Evolutionary conservation across 2,329 filamentous ascomycete genomes (phyloP), one percentile per base, ranked within the genome.

Genomic region (Emmonsiellopsis sp.): DNA sequence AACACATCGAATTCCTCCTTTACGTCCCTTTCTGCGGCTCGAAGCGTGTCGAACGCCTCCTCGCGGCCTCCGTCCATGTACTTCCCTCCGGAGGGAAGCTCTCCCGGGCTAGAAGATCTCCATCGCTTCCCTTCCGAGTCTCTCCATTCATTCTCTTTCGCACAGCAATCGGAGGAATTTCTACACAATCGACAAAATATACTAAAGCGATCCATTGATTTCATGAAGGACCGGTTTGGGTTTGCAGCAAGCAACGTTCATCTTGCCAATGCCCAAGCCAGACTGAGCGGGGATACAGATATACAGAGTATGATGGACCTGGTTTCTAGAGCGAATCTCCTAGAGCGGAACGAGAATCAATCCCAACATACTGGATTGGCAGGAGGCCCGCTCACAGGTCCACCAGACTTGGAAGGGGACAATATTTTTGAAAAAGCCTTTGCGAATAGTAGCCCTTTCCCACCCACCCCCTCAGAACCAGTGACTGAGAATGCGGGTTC

Each of bases 101-200:
- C 89, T 21, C 88, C 89, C 27, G 81, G 74, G 6, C 63, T 87
- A 42, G 93, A 97, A 74, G 93, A 98, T 66, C 80, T 98, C 45
- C 85, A 85, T 45, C 85, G 91, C 49, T 98, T 98, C 67, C 92
- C 93, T 1, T 89, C 88, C 61, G 93, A 98, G 68, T 98, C 93
- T 5, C 76, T 98, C 46, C 93, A 98, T 71, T 98, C 93, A 1
- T 98, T 98, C 73, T 97, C 92, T 10, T 98, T 98, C 69, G 89
- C 93, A 42, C 88, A 95, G 61, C 91, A 95, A 70, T 92, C 91
- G 2, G 91, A 95, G 65, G 92, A 97, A 57, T 84, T 89, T 57
- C 78, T 97, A 53, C 88, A 95, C 67, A 95, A 83, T 68, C 86
- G 93, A 52, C 91, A 97, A 68, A 95, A 89, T 75, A 86, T 95